Base-by-base conservation (phyloP, 2,329 filamentous ascomycete genomes). In the Myriosclerotinia scirpicola region DNA sequence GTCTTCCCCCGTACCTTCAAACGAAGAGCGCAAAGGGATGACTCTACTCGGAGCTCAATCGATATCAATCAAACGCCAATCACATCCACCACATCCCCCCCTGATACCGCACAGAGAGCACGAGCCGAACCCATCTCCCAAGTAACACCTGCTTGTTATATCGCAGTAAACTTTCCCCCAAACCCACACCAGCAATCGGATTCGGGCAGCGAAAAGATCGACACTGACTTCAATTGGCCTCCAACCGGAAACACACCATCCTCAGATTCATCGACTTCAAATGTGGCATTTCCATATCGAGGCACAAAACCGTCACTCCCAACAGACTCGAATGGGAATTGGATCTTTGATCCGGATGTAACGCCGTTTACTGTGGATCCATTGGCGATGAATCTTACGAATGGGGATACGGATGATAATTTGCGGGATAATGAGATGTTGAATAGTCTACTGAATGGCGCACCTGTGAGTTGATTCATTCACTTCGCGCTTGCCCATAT, bases 211-310 rank as follows among this genome's bases (percentile, higher is more conserved):
- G 59, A 59, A 30, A 59, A 62, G 12, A 63, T 69, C 22, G 66
- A 68, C 2, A 59, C 44, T 36, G 56, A 67, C 15, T 59, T 52
- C 9, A 60, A 12, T 44, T 46, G 44, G 44, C 30, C 53, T 22
- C 34, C 15, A 22, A 56, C 52, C 17, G 65, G 65, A 15, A 69
- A 68, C 17, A 68, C 60, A 36, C 66, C 69, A 9, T 65, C 65
- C 1, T 65, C 63, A 22, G 54, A 69, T 36, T 67, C 63, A 14
- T 67, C 69, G 3, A 15, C 34, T 14, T 63, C 60, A 3, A 65
- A 65, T 60, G 11, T 36, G 11, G 20, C 54, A 44, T 65, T 53
- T 44, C 22, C 64, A 5, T 65, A 60, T 38, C 36, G 64, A 26
- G 59, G 22, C 12, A 8, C 54, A 9, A 58, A 58, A 50, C 26